These are phyloP conservation scores for Yamadazyma nakazawae DNA, from an alignment of 805 yeast species.

Conservation along the genomic window DNA sequence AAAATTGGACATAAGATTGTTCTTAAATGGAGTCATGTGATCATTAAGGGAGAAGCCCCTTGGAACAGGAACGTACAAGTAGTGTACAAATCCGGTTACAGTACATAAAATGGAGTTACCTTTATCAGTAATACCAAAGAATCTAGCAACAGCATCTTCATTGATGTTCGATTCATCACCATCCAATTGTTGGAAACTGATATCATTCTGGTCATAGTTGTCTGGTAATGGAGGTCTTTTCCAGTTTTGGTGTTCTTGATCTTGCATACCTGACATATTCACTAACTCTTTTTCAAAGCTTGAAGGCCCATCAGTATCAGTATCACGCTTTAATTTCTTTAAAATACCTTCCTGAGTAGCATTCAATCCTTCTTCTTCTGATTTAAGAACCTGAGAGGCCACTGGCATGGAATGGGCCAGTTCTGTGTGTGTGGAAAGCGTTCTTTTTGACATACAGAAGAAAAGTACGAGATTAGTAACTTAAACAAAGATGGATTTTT, in stretches of 20 bases:
- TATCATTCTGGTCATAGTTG: conserved; percentile 52
- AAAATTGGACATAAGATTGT: conserved; percentile 46
- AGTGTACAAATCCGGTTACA: conserved; percentile 85
- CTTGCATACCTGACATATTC: conserved; percentile 31
- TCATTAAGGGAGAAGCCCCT: conserved; percentile 62
- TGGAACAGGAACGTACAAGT: conserved; percentile 90
- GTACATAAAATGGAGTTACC: conserved; percentile 90
- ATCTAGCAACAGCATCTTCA: conserved; percentile 64
- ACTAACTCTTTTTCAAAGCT: conserved; percentile 40
- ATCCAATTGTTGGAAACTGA: conserved; percentile 87
- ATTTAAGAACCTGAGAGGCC: conserved; percentile 17
- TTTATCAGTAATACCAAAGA: conserved; percentile 87
- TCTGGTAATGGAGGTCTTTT: conserved; percentile 56
- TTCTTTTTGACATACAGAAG: conserved; percentile 6
- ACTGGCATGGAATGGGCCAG: conserved; percentile 36
- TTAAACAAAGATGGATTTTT: neutral
- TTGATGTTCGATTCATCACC: conserved; percentile 77
- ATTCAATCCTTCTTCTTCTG: conserved; percentile 23
- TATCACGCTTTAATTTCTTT: conserved; percentile 28
- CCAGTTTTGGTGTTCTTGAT: conserved; percentile 40
- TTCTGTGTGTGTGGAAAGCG: conserved; percentile 2
- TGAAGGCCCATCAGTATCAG: conserved; percentile 27
- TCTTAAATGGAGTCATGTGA: conserved; percentile 43
- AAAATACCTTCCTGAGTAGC: conserved; percentile 26
- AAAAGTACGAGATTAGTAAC: neutral